These are phyloP conservation scores for Pseudocercospora pini-densiflorae DNA, from an alignment of 2,329 filamentous ascomycete genomes.

Conservation along the genomic window DNA sequence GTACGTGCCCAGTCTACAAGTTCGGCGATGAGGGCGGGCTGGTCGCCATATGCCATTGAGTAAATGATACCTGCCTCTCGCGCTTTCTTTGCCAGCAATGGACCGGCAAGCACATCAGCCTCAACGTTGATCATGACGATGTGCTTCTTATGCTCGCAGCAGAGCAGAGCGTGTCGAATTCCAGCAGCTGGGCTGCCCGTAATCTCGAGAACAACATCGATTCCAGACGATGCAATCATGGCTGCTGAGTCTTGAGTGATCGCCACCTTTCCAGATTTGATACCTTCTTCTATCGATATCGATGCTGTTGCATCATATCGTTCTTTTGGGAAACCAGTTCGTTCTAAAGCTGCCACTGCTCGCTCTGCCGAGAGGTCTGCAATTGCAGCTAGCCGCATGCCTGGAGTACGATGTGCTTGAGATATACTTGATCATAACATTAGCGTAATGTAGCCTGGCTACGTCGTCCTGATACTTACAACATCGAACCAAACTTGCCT, in stretches of 20 bases:
- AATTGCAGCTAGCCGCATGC: slow-evolving; percentile 50
- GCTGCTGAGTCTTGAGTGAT: slow-evolving; percentile 50
- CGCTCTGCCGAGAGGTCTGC: slow-evolving; percentile 50
- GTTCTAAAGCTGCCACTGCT: slow-evolving; percentile 47
- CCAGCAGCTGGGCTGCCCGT: slow-evolving; percentile 51
- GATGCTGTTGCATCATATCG: slow-evolving; percentile 44
- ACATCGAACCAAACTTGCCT: slow-evolving; percentile 55
- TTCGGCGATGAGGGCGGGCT: slow-evolving; percentile 51
- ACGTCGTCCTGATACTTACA: slow-evolving; percentile 32
- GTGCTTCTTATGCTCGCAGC: slow-evolving; percentile 55
- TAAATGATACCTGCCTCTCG: slow-evolving; percentile 54
- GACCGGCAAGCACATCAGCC: slow-evolving; percentile 51
- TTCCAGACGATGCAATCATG: slow-evolving; percentile 49
- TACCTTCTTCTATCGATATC: slow-evolving; percentile 45
- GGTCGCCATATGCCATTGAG: slow-evolving; percentile 54
- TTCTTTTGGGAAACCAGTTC: slow-evolving; percentile 48
- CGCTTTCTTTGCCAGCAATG: slow-evolving; percentile 47
- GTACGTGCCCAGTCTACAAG: slow-evolving; percentile 52
- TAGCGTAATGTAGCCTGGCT: neutral
- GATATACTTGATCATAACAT: slow-evolving; percentile 41
- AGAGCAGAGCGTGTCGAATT: slow-evolving; percentile 49
- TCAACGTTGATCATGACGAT: slow-evolving; percentile 56
- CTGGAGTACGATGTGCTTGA: slow-evolving; percentile 49
- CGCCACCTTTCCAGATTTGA: slow-evolving; percentile 47
- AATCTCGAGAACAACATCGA: slow-evolving; percentile 52